Conservation (phyloP, 345 rosid genomes). For the Corchorus capsularis region DNA sequence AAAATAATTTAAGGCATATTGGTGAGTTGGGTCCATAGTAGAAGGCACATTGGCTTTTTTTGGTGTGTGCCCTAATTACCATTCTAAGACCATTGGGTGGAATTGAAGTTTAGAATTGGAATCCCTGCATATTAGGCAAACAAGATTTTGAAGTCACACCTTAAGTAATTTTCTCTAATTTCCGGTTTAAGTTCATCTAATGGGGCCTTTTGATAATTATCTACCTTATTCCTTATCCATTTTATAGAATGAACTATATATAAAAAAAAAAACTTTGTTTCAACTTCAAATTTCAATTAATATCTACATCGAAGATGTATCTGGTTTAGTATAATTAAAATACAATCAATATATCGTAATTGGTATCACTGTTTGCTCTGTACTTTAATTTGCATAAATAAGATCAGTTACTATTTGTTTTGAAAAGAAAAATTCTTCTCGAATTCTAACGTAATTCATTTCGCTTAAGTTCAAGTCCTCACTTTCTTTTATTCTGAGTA, state of each 20-base stretch:
- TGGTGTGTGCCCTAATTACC: conserved; percentile 11
- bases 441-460: no score
- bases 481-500: no score
- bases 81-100: neutral
- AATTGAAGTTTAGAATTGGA: neutral
- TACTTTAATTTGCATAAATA: no score
- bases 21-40: conserved; percentile 14
- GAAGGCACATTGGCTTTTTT: neutral
- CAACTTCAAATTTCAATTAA: no score
- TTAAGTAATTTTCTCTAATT: neutral
- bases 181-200: neutral
- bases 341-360: no score
- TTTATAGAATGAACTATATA: neutral
- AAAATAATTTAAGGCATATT: conserved; percentile 6
- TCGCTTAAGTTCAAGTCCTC: no score
- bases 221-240: neutral
- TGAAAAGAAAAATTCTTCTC: no score
- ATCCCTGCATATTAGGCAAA: neutral
- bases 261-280: no score
- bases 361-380: no score
- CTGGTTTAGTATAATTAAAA: no score
- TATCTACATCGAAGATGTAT: no score
- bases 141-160: neutral
- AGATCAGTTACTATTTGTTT: no score
- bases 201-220: neutral